phyloP scores from a whole-genome alignment of 2,329 filamentous ascomycete genomes.

The Diaporthe ampelina region DNA sequence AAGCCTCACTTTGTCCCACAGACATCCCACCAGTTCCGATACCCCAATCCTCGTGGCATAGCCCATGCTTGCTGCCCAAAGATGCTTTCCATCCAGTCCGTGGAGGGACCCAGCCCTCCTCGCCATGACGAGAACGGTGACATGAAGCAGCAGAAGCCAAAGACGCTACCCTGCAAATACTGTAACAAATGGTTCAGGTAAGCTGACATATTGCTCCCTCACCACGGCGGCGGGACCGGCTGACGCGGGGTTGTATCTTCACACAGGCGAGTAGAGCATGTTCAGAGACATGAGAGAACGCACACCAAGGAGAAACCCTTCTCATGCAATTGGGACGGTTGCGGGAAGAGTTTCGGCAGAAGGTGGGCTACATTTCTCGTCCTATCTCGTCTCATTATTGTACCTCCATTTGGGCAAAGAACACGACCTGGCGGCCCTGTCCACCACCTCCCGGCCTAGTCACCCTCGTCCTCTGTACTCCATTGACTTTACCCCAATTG shows the following conservation, averaged over 20 bases:
- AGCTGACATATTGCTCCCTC: conserved; percentile 48
- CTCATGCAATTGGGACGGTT: conserved; percentile 70
- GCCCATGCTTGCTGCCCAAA: conserved; percentile 26
- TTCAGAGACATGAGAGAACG: conserved; percentile 74
- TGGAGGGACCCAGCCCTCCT: conserved; percentile 60
- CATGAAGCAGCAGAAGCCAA: conserved; percentile 70
- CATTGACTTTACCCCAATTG: conserved; percentile 31
- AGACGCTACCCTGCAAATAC: conserved; percentile 73
- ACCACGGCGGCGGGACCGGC: conserved; percentile 51
- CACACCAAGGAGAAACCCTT: conserved; percentile 78
- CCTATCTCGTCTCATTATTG: conserved; percentile 29
- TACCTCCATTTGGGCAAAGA: conserved; percentile 8
- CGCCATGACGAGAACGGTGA: conserved; percentile 63
- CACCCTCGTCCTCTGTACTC: conserved; percentile 24
- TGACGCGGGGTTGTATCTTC: conserved; percentile 54
- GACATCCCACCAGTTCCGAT: conserved; percentile 32
- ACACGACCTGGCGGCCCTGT: conserved; percentile 21
- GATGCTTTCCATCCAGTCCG: conserved; percentile 68
- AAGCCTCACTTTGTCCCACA: conserved; percentile 29
- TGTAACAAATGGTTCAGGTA: conserved; percentile 75
- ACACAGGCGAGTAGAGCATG: conserved; percentile 73
- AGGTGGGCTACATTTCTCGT: conserved; percentile 61
- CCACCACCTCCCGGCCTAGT: conserved; percentile 10
- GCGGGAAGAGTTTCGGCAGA: conserved; percentile 74
- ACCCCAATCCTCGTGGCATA: conserved; percentile 26